These are phyloP conservation scores for Tuber brumale DNA, from an alignment of 495 filamentous ascomycete species.

Conservation along the genomic window DNA sequence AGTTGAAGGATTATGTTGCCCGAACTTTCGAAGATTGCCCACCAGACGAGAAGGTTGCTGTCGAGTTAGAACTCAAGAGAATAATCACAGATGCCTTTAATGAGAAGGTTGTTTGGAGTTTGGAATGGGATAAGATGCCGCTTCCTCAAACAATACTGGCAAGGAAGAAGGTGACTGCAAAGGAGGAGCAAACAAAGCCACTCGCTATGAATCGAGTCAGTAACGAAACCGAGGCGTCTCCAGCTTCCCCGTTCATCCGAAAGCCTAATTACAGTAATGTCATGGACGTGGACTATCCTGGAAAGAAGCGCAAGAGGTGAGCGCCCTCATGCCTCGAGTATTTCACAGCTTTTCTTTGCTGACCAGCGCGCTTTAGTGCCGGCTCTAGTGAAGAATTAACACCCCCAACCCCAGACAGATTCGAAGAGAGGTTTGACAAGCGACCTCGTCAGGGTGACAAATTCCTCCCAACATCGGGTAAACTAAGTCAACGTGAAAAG, in stretches of 20 bases:
- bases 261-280: conserved; percentile 40
- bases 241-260: conserved; percentile 16
- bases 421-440: conserved; percentile 41
- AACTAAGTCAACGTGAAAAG: conserved; percentile 87
- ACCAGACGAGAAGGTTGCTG: conserved; percentile 49
- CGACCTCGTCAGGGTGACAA: conserved; percentile 42
- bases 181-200: conserved; percentile 36
- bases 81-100: conserved; percentile 77
- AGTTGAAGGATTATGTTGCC: conserved; percentile 42
- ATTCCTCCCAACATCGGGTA: conserved; percentile 46
- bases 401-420: conserved; percentile 34
- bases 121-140: conserved; percentile 76
- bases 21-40: conserved; percentile 41
- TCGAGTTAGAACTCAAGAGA: conserved; percentile 76
- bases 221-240: conserved; percentile 29
- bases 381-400: conserved; percentile 32
- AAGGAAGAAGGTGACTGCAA: conserved; percentile 54
- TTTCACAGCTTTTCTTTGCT: conserved; percentile 7
- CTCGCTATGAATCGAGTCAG: conserved; percentile 42
- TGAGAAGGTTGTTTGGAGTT: conserved; percentile 56
- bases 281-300: conserved; percentile 51
- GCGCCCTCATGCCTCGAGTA: conserved; percentile 1
- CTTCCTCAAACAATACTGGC: conserved; percentile 83
- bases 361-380: conserved; percentile 16
- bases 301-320: conserved; percentile 42